Percentiles rank a stretch among this genome's conserved stretches.
phyloP scores from a whole-genome alignment of 306 rosid species.

The Trifolium subterraneum region DNA sequence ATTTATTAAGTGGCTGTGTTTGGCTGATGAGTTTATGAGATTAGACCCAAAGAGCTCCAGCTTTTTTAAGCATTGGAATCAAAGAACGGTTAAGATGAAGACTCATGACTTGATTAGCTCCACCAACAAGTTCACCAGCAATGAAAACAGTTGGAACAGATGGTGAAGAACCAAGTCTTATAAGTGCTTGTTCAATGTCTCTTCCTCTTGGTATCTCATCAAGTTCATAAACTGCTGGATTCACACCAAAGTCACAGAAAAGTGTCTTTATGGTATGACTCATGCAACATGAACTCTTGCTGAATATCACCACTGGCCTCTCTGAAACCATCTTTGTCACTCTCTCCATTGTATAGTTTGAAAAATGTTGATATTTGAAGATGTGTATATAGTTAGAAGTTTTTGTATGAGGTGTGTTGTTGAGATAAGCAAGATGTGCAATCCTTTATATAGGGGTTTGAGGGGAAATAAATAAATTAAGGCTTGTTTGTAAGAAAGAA shows the following conservation, averaged over 20 bases:
- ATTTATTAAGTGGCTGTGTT: neutral
- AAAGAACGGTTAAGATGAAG: slow-evolving; percentile 85
- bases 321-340: slow-evolving; percentile 80
- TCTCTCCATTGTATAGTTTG: slow-evolving; percentile 49
- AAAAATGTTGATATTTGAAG: no score
- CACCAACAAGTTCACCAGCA: slow-evolving; percentile 80
- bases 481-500: slow-evolving; percentile 5
- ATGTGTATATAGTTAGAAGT: no score
- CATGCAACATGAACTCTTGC: slow-evolving; percentile 90
- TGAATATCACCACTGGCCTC: slow-evolving; percentile 93
- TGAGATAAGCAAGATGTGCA: slow-evolving; percentile 15
- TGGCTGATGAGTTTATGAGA: no score
- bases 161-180: slow-evolving; percentile 70
- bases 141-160: slow-evolving; percentile 89
- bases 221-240: slow-evolving; percentile 77
- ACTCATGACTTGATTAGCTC: slow-evolving; percentile 88
- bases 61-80: slow-evolving; percentile 89
- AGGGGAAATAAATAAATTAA: neutral
- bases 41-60: slow-evolving; percentile 85
- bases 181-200: slow-evolving; percentile 93
- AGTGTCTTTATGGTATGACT: slow-evolving; percentile 86
- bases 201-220: slow-evolving; percentile 85
- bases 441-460: slow-evolving; percentile 59
- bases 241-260: slow-evolving; percentile 83
- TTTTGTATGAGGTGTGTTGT: slow-evolving; percentile 2